These are phyloP conservation scores for Ettlia oleoabundans DNA, from an alignment of 139 green algal species.

Conservation along the genomic window DNA sequence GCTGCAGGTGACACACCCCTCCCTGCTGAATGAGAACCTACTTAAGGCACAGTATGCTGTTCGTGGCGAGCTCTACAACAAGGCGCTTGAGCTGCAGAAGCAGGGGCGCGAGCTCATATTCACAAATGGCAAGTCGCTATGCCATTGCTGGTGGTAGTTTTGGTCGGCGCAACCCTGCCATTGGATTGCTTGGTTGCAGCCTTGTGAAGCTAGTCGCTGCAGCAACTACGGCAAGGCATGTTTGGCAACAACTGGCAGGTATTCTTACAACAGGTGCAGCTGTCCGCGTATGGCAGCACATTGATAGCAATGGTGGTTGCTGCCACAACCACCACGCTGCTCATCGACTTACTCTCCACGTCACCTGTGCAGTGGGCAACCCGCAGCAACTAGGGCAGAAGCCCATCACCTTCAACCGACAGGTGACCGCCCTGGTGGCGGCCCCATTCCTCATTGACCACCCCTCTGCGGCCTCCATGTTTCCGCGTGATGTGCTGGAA, in stretches of 20 bases:
- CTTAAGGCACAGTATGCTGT: conserved; percentile 26
- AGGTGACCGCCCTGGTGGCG: conserved; percentile 83
- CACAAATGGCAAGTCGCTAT: conserved; percentile 92
- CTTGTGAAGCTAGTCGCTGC: too few relatives aligned
- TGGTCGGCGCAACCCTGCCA: too few relatives aligned
- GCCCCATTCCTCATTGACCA: conserved; percentile 85
- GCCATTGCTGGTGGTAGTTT: too few relatives aligned
- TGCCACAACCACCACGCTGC: too few relatives aligned
- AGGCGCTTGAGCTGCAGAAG: conserved; percentile 81
- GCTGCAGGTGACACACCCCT: conserved; percentile 5
- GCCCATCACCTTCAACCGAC: conserved; percentile 88
- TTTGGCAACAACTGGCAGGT: too few relatives aligned
- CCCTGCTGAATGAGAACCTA: conserved; percentile 16
- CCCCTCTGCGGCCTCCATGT: conserved; percentile 69
- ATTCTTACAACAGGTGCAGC: too few relatives aligned
- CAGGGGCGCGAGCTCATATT: conserved; percentile 93
- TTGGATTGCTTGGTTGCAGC: too few relatives aligned
- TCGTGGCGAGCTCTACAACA: conserved; percentile 89
- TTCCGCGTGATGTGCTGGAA: conserved; percentile 83
- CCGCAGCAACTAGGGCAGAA: conserved; percentile 90
- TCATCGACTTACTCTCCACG: background rate
- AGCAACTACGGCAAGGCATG: too few relatives aligned
- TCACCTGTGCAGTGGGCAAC: conserved; percentile 85
- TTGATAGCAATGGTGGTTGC: too few relatives aligned
- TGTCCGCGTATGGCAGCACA: too few relatives aligned